phyloP scores from a whole-genome alignment of 2,329 filamentous ascomycete genomes.

The Trichoderma guizhouense region DNA sequence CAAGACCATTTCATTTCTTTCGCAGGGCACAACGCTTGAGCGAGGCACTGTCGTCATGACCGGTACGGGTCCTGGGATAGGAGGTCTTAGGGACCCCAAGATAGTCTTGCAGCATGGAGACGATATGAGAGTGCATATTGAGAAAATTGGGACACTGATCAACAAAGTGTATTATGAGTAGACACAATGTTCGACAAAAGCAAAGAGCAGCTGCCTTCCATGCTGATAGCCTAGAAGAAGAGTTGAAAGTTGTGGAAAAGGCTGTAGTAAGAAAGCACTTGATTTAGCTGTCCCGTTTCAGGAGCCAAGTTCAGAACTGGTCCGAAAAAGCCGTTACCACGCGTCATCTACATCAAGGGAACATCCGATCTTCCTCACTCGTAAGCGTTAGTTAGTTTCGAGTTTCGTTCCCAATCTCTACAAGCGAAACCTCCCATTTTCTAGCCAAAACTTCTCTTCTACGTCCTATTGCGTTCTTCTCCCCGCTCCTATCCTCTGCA shows the following conservation, averaged over 20 bases:
- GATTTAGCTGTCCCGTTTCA: too few species aligned
- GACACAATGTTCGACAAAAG: not conserved
- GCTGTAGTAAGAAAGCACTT: too few species aligned
- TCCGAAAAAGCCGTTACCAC: too few species aligned
- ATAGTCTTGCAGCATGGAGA: not conserved
- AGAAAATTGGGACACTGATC: not conserved
- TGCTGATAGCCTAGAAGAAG: not conserved
- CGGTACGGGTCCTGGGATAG: not conserved
- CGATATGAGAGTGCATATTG: not conserved
- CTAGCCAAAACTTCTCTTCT: not conserved
- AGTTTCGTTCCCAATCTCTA: not conserved
- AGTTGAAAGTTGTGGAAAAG: too few species aligned
- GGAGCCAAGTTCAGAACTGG: too few species aligned
- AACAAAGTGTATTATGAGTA: not conserved
- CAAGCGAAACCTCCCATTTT: not conserved
- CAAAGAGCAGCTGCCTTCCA: not conserved
- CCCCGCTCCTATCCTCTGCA: not conserved
- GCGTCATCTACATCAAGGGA: too few species aligned
- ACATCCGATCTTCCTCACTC: not conserved
- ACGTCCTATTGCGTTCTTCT: not conserved
- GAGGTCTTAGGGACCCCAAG: not conserved
- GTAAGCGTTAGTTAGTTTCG: not conserved
- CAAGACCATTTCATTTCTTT: not conserved
- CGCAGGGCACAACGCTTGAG: not conserved
- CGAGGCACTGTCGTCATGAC: not conserved